Base-by-base conservation (phyloP, 345 rosid genomes). In the Clausena lansium region DNA sequence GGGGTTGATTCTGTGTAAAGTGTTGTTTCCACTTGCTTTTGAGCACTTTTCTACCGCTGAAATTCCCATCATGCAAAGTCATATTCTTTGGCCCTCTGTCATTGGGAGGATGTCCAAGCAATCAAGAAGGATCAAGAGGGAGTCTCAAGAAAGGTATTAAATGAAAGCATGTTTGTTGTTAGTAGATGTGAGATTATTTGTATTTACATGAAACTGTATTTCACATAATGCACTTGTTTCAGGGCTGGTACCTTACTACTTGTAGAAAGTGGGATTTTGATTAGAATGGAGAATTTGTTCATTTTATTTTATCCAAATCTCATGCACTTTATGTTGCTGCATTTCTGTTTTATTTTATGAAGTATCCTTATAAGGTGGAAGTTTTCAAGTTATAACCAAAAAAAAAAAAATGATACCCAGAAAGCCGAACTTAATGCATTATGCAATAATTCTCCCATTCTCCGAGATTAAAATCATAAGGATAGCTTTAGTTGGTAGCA, bases 1-100 rank as follows among this genome's bases (percentile, higher is more conserved):
- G 89, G 86, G 7, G 78, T 83, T 62, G 88, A 82, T 82, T 74
- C 89, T 9, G 85, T 86, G 73, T 84, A 80, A 76, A 81, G 28
- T 38, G 13, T 73, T 69, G 32, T 76, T 52, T 60, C 69, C 74
- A 70, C 54, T 75, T 50, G 27, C 58, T 52, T 60, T 50, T 65
- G 60, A 28, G 72, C 64, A 17, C 47, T 27, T 61, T 70, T 58
- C 25, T 35, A 45, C 82, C 36, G 73, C 52, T 35, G 63, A 75
- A 38, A 62, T 76, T 79, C 75, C 67, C 71, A 60, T 77, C 24
- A 69, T 61, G 72, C 36, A 27, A 24, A 68, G 57, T 66, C 71
- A 67, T 68, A 54, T 67, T 76, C 47, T 78, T 57, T 50, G 27
- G 64, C 27, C 52, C 55, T 62, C 25, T 24, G 38, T 62, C 47